phyloP scores from a whole-genome alignment of 768 basidiomycete species.

The Calocybe cyanea region DNA sequence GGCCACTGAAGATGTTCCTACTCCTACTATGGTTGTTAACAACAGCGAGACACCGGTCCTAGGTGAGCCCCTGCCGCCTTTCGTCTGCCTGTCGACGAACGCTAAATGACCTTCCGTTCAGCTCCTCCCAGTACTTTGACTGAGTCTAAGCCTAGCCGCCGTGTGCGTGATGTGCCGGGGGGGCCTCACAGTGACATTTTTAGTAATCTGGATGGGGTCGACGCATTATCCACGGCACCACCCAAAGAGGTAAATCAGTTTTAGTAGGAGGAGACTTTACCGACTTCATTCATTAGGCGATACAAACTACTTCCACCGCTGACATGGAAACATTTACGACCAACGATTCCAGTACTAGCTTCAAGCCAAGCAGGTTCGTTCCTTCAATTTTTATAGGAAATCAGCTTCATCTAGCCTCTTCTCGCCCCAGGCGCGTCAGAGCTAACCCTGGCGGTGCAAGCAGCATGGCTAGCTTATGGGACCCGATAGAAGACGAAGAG shows the following conservation, averaged over 20 bases:
- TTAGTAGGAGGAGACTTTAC: background rate
- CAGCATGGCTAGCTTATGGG: constrained; percentile 46
- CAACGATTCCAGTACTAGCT: constrained; percentile 28
- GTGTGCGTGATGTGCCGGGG: constrained; percentile 52
- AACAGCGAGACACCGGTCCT: constrained; percentile 5
- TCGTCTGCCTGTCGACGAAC: background rate
- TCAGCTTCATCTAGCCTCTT: background rate
- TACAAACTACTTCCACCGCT: background rate
- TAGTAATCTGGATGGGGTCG: constrained; percentile 39
- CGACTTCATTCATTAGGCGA: background rate
- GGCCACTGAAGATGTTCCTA: constrained; percentile 24
- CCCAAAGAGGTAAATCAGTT: constrained; percentile 21
- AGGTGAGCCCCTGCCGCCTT: background rate
- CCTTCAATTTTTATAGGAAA: constrained; percentile 5
- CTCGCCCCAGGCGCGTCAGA: constrained; percentile 35
- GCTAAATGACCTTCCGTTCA: constrained; percentile 12
- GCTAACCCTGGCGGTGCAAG: constrained; percentile 42
- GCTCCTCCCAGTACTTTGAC: constrained; percentile 16
- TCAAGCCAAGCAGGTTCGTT: constrained; percentile 50
- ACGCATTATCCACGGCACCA: constrained; percentile 59
- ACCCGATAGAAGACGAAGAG: constrained; percentile 35
- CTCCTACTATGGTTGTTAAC: constrained; percentile 10
- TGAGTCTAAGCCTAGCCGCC: constrained; percentile 51
- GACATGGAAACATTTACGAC: constrained; percentile 18
- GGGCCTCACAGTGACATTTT: constrained; percentile 52